Conservation (phyloP, 306 rosid genomes). For the Dryas drummondii region DNA sequence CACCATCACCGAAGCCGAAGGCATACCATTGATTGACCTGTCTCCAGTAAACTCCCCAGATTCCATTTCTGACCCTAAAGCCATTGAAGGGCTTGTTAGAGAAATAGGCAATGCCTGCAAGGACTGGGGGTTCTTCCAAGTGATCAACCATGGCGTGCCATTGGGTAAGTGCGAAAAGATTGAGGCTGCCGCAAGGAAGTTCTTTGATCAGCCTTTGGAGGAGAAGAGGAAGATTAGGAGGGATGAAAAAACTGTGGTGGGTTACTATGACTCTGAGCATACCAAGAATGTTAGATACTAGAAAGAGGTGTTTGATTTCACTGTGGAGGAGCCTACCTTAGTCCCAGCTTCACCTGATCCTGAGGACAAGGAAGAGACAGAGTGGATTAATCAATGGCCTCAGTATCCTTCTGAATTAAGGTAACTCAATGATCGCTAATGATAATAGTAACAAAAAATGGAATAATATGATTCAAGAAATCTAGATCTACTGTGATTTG, state of each 20-base stretch:
- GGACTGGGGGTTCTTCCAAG: constrained; percentile 59
- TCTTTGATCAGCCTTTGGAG: constrained; percentile 52
- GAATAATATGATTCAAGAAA: too few relatives aligned
- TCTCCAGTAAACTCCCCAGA: constrained; percentile 30
- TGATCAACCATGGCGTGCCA: constrained; percentile 57
- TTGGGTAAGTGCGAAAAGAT: constrained; percentile 32
- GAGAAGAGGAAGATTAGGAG: constrained; percentile 53
- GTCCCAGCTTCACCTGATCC: constrained; percentile 32
- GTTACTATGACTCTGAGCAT: constrained; percentile 51
- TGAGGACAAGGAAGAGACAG: constrained; percentile 26
- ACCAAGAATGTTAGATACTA: constrained; percentile 70
- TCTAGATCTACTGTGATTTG: too few relatives aligned
- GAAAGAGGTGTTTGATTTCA: constrained; percentile 57
- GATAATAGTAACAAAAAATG: too few relatives aligned
- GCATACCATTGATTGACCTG: constrained; percentile 54
- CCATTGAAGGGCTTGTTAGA: constrained; percentile 31
- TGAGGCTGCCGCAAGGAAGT: constrained; percentile 33
- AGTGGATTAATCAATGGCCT: constrained; percentile 42
- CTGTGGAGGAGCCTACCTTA: constrained; percentile 28
- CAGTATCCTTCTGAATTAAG: constrained; percentile 46
- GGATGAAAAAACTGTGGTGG: constrained; percentile 20
- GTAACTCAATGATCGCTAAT: constrained; percentile 18
- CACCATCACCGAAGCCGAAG: constrained; percentile 34
- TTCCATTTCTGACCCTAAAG: neutral
- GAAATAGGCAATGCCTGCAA: constrained; percentile 53